Percentiles rank a stretch among this genome's conserved stretches.
Conservation (phyloP, 495 filamentous ascomycete species). For the Penicillium robsamsonii region DNA sequence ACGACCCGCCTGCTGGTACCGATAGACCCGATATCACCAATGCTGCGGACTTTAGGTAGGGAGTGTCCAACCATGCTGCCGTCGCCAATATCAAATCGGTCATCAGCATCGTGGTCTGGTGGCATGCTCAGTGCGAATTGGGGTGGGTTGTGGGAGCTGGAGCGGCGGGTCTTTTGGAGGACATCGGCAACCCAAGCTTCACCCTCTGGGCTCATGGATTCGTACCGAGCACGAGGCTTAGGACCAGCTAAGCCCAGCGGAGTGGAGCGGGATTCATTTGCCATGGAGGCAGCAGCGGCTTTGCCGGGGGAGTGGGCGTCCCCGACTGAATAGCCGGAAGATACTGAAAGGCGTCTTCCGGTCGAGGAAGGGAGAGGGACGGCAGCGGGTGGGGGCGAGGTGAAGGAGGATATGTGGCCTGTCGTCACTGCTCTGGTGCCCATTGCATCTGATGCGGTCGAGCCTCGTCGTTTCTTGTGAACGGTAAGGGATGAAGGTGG, state of each 20-base stretch:
- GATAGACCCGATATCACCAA: constrained; percentile 40
- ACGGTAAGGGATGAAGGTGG: constrained; percentile 42
- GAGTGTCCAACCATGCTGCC: constrained; percentile 5
- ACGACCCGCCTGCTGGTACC: constrained; percentile 40
- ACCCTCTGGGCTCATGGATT: constrained; percentile 49
- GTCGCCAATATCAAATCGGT: constrained; percentile 9
- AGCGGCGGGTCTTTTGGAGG: constrained; percentile 42
- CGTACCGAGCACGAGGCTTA: constrained; percentile 42
- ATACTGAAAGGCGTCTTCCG: constrained; percentile 38
- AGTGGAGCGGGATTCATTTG: constrained; percentile 27
- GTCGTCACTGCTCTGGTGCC: constrained; percentile 32
- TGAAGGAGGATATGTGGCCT: constrained; percentile 29
- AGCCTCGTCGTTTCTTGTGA: constrained; percentile 40
- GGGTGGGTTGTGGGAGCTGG: constrained; percentile 33
- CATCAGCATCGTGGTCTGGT: constrained; percentile 9
- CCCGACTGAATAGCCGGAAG: constrained; percentile 38
- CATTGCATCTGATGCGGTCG: constrained; percentile 38
- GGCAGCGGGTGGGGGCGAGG: constrained; percentile 30
- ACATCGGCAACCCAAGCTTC: constrained; percentile 54
- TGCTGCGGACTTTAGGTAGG: constrained; percentile 39
- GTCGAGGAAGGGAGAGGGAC: constrained; percentile 24
- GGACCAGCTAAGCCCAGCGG: constrained; percentile 51
- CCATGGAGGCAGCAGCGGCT: constrained; percentile 1
- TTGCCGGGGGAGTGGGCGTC: constrained; percentile 28
- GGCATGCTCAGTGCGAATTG: constrained; percentile 14